A percentile compares a stretch with the other conserved stretches of the same genome.
Conservation (phyloP, 768 basidiomycete species). For the Candolleomyces efflorescens region DNA sequence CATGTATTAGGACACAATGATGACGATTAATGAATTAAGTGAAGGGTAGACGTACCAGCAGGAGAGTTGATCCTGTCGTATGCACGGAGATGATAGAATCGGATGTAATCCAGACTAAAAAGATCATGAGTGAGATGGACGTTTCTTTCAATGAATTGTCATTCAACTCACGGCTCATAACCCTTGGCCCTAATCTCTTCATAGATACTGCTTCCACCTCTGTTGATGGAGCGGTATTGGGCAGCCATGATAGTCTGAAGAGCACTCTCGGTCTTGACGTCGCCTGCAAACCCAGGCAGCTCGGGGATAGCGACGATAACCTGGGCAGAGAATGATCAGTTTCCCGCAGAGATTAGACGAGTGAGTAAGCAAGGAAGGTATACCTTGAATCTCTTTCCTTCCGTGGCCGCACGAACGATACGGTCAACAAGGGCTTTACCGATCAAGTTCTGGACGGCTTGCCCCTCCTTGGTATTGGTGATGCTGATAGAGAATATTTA, state of each 20-base stretch:
- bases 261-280: slow-evolving; percentile 61
- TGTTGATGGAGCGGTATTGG: slow-evolving; percentile 84
- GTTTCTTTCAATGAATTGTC: neutral
- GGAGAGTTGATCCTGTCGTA: slow-evolving; percentile 92
- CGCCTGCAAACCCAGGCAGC: slow-evolving; percentile 84
- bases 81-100: slow-evolving; percentile 87
- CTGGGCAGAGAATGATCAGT: slow-evolving; percentile 27
- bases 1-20: neutral
- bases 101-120: slow-evolving; percentile 72
- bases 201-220: slow-evolving; percentile 84
- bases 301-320: slow-evolving; percentile 88
- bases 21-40: neutral
- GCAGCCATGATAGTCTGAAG: slow-evolving; percentile 86
- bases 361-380: neutral
- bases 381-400: slow-evolving; percentile 76
- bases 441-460: slow-evolving; percentile 77
- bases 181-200: slow-evolving; percentile 75
- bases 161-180: slow-evolving; percentile 72
- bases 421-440: slow-evolving; percentile 80
- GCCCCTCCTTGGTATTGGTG: slow-evolving; percentile 60
- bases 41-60: slow-evolving; percentile 34
- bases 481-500: slow-evolving; percentile 46
- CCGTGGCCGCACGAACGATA: slow-evolving; percentile 73
- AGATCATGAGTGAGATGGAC: neutral
- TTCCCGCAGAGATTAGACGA: neutral